A percentile compares a stretch with the other conserved stretches of the same genome.
These are phyloP conservation scores for Leccinum disarticulatum DNA, from an alignment of 768 basidiomycete species.

Conservation along the genomic window DNA sequence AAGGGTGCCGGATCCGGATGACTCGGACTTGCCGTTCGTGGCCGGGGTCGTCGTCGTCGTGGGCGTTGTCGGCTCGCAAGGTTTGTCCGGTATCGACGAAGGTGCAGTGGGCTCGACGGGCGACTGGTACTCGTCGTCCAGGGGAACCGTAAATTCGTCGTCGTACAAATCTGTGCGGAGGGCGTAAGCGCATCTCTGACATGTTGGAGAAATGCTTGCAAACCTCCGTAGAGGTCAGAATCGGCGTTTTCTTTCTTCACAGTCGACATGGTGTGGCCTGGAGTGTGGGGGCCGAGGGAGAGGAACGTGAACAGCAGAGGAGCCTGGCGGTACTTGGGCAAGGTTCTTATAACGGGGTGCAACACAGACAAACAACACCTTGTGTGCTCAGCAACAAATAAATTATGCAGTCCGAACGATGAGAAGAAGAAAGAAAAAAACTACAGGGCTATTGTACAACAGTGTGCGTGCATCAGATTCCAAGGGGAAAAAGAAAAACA, in stretches of 20 bases:
- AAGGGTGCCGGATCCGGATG: conserved; percentile 21
- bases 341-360: not conserved
- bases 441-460: conserved; percentile 29
- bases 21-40: conserved; percentile 25
- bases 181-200: conserved; percentile 4
- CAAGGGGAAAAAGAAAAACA: not conserved
- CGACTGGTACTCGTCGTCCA: conserved; percentile 33
- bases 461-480: conserved; percentile 18
- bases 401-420: conserved; percentile 21
- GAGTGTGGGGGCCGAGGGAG: not conserved
- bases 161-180: conserved; percentile 51
- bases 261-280: conserved; percentile 18
- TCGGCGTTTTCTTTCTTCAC: conserved; percentile 33
- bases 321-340: conserved; percentile 10
- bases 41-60: conserved; percentile 11
- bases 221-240: conserved; percentile 48
- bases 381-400: conserved; percentile 15
- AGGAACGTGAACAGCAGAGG: not conserved
- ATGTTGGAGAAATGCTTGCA: conserved; percentile 21
- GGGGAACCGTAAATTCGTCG: conserved; percentile 38
- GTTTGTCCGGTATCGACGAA: conserved; percentile 20
- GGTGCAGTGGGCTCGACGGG: conserved; percentile 25
- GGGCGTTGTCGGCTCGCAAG: conserved; percentile 19
- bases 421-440: not conserved
- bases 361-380: conserved; percentile 29